Evolutionary conservation across 1,139 yeast genomes (phyloP).

Genomic region (Yamadazyma triangularis): DNA sequence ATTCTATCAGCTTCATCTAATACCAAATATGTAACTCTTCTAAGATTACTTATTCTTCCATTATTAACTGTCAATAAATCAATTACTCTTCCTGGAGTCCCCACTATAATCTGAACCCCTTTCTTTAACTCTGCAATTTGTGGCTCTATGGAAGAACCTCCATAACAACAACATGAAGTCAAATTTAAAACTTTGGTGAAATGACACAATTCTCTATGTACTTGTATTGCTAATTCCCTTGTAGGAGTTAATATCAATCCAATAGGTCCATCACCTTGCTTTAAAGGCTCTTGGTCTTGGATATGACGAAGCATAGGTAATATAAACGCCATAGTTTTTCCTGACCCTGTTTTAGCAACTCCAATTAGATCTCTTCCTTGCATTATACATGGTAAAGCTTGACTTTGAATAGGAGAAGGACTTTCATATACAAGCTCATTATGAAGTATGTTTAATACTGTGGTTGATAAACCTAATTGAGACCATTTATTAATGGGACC

Average conservation of each 20-base stretch:
- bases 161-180: conserved; percentile 75
- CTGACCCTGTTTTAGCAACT: conserved; percentile 95
- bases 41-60: conserved; percentile 70
- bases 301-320: conserved; percentile 83
- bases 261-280: conserved; percentile 64
- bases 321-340: conserved; percentile 86
- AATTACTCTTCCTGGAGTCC: conserved; percentile 94
- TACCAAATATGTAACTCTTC: conserved; percentile 73
- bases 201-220: conserved; percentile 58
- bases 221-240: conserved; percentile 86
- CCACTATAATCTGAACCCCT: conserved; percentile 80
- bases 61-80: conserved; percentile 82
- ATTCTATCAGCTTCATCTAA: conserved; percentile 96
- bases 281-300: conserved; percentile 59
- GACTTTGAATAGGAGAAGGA: conserved; percentile 91
- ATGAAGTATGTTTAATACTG: conserved; percentile 46
- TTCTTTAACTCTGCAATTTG: conserved; percentile 79
- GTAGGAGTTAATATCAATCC: conserved; percentile 88
- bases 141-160: conserved; percentile 82
- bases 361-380: conserved; percentile 89
- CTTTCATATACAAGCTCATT: conserved; percentile 44
- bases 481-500: conserved; percentile 76
- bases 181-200: conserved; percentile 50
- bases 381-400: conserved; percentile 88
- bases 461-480: conserved; percentile 71